Conservation (phyloP, 441 rosid genomes). For the Euphorbia corollata region DNA sequence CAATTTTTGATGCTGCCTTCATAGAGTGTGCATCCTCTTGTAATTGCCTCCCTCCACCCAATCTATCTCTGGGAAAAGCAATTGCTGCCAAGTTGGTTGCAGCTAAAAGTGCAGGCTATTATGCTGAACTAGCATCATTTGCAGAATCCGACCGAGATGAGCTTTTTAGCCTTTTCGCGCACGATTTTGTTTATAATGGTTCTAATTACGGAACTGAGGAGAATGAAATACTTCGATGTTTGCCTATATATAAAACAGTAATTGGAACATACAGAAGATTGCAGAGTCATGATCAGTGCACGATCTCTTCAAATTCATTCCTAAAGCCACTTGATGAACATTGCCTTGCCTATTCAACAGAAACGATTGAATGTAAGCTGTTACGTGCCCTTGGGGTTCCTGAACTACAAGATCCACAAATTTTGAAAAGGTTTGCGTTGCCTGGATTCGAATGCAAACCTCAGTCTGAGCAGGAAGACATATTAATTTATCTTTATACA, state of each 20-base stretch:
- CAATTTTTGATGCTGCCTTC: conserved; percentile 69
- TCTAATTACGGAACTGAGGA: conserved; percentile 61
- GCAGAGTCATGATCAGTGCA: conserved; percentile 60
- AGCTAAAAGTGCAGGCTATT: conserved; percentile 68
- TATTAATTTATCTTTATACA: conserved; percentile 57
- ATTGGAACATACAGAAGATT: conserved; percentile 58
- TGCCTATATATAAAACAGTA: conserved; percentile 87
- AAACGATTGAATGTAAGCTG: conserved; percentile 60
- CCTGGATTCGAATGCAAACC: conserved; percentile 74
- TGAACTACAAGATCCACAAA: conserved; percentile 79
- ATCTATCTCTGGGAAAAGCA: conserved; percentile 76
- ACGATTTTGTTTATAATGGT: conserved; percentile 58
- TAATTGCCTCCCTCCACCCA: conserved; percentile 55
- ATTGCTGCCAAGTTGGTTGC: conserved; percentile 86
- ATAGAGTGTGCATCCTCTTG: conserved; percentile 71
- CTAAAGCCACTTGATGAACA: conserved; percentile 72
- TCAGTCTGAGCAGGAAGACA: conserved; percentile 73
- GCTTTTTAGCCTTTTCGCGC: conserved; percentile 74
- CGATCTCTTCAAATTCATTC: conserved; percentile 72
- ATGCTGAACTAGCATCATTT: conserved; percentile 61
- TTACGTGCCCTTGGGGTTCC: conserved; percentile 82
- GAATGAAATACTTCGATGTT: conserved; percentile 65
- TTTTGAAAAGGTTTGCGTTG: conserved; percentile 78
- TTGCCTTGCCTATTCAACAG: conserved; percentile 64
- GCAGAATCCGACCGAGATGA: conserved; percentile 59